A percentile compares a stretch with the other conserved stretches of the same genome.
phyloP scores from a whole-genome alignment of 441 rosid genomes.

The Monsonia emarginata region DNA sequence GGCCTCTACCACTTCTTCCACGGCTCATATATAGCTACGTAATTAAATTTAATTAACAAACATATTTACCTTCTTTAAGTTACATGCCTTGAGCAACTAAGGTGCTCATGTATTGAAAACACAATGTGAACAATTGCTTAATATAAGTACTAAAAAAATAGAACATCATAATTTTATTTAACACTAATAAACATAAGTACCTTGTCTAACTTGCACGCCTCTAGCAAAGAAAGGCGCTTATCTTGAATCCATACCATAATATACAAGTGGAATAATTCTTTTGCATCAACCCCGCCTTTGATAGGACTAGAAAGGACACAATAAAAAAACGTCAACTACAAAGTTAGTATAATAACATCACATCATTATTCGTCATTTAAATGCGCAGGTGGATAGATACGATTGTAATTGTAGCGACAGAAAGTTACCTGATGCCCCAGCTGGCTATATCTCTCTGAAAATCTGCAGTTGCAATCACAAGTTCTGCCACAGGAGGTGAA shows the following conservation, averaged over 20 bases:
- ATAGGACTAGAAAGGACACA: slow-evolving; percentile 40
- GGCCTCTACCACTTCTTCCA: no score
- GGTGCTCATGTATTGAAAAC: no score
- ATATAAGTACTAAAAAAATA: not conserved
- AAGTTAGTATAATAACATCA: slow-evolving; percentile 10
- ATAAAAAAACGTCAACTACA: slow-evolving; percentile 18
- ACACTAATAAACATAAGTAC: slow-evolving; percentile 28
- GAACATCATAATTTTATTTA: not conserved
- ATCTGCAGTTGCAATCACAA: slow-evolving; percentile 83
- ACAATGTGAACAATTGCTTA: not conserved
- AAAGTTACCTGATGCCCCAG: slow-evolving; percentile 65
- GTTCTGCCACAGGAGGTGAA: slow-evolving; percentile 77
- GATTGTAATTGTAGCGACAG: slow-evolving; percentile 9
- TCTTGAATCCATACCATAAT: slow-evolving; percentile 97
- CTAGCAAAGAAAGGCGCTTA: slow-evolving; percentile 73
- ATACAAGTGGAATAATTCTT: slow-evolving; percentile 80
- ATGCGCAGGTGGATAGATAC: not conserved
- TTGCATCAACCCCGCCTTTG: slow-evolving; percentile 93
- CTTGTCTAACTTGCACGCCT: slow-evolving; percentile 89
- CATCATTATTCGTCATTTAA: not conserved
- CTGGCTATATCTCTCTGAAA: slow-evolving; percentile 83
- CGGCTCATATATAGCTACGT: no score
- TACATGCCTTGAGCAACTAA: no score
- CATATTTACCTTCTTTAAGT: no score
- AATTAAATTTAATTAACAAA: no score